Evolutionary conservation across 192 early-diverging fungal species (phyloP).

Genomic region (Backusella luteola): DNA sequence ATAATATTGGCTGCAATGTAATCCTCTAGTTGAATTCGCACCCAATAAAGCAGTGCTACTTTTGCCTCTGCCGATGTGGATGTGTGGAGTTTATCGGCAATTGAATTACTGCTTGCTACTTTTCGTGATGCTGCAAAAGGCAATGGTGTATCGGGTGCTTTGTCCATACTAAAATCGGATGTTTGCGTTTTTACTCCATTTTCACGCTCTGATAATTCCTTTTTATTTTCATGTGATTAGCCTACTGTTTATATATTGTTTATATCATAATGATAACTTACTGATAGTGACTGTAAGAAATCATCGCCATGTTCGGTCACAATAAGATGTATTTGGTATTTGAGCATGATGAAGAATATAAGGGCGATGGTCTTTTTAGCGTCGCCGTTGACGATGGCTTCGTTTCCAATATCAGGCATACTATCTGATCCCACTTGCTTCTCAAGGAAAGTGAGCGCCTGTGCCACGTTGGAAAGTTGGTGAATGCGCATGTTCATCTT

Average conservation of each 20-base stretch:
- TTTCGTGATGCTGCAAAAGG: not conserved
- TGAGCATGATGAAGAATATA: slow-evolving; percentile 54
- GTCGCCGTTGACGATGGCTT: slow-evolving; percentile 80
- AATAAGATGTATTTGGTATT: slow-evolving; percentile 53
- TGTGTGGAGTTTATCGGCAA: slow-evolving; percentile 12
- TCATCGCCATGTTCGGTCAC: slow-evolving; percentile 36
- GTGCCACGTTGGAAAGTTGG: slow-evolving; percentile 75
- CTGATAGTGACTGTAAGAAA: slow-evolving; percentile 30
- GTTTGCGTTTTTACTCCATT: not conserved
- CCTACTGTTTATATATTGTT: not conserved
- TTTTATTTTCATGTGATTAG: not conserved
- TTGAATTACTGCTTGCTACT: not conserved
- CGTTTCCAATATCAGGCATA: slow-evolving; percentile 73
- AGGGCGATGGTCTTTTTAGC: slow-evolving; percentile 60
- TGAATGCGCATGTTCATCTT: slow-evolving; percentile 75
- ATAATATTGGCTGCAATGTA: slow-evolving; percentile 46
- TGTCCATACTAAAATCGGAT: not conserved
- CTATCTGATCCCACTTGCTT: slow-evolving; percentile 52
- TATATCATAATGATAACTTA: slow-evolving; percentile 22
- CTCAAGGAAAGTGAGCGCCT: slow-evolving; percentile 65
- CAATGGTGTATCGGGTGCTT: not conserved
- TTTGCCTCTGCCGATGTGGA: slow-evolving; percentile 39
- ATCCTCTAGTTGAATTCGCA: slow-evolving; percentile 48
- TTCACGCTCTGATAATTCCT: slow-evolving; percentile 12
- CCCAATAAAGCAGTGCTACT: slow-evolving; percentile 50